These are phyloP conservation scores for Fistulinella prunicolor DNA, from an alignment of 768 basidiomycete genomes.

Conservation along the genomic window DNA sequence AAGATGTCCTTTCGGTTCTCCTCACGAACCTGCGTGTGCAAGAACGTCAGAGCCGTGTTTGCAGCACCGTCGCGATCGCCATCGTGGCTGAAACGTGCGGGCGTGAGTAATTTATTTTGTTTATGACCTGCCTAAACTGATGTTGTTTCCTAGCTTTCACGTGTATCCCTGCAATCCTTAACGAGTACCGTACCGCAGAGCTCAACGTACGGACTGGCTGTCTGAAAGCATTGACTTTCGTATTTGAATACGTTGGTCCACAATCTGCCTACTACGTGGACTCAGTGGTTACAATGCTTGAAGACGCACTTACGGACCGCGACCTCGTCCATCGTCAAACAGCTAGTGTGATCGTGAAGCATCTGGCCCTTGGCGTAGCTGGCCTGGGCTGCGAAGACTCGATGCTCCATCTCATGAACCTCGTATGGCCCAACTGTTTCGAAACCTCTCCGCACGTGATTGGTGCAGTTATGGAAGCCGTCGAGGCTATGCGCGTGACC, in stretches of 20 bases:
- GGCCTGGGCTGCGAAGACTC: slow-evolving; percentile 98
- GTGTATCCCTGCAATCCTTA: slow-evolving; percentile 97
- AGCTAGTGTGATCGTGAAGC: slow-evolving; percentile 97
- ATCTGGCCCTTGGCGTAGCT: slow-evolving; percentile 93
- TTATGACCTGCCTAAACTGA: slow-evolving; percentile 2
- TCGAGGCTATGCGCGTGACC: slow-evolving; percentile 96
- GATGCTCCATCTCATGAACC: slow-evolving; percentile 95
- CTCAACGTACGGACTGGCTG: slow-evolving; percentile 98
- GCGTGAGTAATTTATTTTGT: slow-evolving; percentile 34
- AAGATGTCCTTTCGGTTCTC: slow-evolving; percentile 94
- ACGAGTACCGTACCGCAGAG: slow-evolving; percentile 97
- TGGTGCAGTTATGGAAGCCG: slow-evolving; percentile 95
- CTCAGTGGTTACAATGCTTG: slow-evolving; percentile 96
- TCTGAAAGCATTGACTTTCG: slow-evolving; percentile 96
- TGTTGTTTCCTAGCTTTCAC: slow-evolving; percentile 68
- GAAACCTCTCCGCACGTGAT: slow-evolving; percentile 99
- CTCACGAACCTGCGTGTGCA: slow-evolving; percentile 96
- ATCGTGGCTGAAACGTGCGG: slow-evolving; percentile 95
- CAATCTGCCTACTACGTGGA: slow-evolving; percentile 97
- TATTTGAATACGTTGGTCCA: slow-evolving; percentile 98
- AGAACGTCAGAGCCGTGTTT: slow-evolving; percentile 98
- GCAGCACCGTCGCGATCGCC: slow-evolving; percentile 96
- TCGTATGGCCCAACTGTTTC: slow-evolving; percentile 99
- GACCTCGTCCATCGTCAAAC: slow-evolving; percentile 99
- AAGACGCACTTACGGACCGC: slow-evolving; percentile 96